phyloP scores from a whole-genome alignment of 2,329 filamentous ascomycete species.

The Aureobasidium namibiae region DNA sequence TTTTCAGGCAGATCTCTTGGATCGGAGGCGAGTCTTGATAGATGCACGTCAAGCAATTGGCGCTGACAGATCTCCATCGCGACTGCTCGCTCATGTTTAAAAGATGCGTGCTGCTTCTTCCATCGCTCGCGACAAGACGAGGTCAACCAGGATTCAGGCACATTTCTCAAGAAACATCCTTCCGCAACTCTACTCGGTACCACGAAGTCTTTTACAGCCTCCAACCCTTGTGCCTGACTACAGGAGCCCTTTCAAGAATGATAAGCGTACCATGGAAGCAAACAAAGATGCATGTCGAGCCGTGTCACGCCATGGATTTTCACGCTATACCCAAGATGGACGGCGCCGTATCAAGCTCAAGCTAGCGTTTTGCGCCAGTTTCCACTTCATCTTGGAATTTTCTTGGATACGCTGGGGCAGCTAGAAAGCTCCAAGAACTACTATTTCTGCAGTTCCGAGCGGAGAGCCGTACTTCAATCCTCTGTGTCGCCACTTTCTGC shows the following conservation, averaged over 20 bases:
- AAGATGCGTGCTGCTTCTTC: not conserved
- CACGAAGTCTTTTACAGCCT: not conserved
- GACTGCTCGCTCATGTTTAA: not conserved
- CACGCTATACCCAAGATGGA: not conserved
- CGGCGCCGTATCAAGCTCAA: not conserved
- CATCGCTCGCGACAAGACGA: not conserved
- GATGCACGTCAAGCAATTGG: not conserved
- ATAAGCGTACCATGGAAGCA: not conserved
- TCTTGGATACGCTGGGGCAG: not conserved
- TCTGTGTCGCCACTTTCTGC: not conserved
- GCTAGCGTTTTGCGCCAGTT: not conserved
- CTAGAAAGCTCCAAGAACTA: not conserved
- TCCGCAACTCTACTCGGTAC: not conserved
- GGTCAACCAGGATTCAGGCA: not conserved
- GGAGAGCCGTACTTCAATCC: constrained; percentile 11
- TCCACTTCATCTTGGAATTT: constrained; percentile 7
- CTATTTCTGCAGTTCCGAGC: constrained; percentile 6
- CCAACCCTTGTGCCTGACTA: not conserved
- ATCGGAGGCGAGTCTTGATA: not conserved
- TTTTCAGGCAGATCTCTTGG: not conserved
- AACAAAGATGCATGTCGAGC: not conserved
- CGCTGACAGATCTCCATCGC: not conserved
- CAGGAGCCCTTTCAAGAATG: not conserved
- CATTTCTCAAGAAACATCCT: not conserved
- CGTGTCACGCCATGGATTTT: not conserved